These are phyloP conservation scores for Geotrichum klebahnii DNA, from an alignment of 1,139 yeast genomes.

Conservation along the genomic window DNA sequence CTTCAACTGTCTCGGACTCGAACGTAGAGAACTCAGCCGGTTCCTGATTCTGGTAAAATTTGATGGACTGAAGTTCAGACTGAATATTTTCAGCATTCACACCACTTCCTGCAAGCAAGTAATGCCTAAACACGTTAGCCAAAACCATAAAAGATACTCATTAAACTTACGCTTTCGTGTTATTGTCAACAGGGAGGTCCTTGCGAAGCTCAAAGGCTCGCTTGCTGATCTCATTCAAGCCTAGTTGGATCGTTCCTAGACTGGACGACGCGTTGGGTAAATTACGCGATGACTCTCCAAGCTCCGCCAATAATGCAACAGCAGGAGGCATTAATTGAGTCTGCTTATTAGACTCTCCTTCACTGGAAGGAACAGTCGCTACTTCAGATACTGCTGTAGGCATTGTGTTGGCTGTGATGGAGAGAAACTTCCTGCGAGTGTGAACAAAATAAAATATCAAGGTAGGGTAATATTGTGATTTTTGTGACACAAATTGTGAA, in stretches of 20 bases:
- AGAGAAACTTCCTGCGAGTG: neutral
- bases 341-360: neutral
- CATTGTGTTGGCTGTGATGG: neutral
- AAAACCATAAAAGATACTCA: neutral
- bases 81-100: constrained; percentile 84
- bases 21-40: constrained; percentile 23
- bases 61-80: constrained; percentile 46
- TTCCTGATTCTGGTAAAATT: constrained; percentile 30
- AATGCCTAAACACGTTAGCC: constrained; percentile 45
- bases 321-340: constrained; percentile 36
- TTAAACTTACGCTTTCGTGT: constrained; percentile 60
- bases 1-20: constrained; percentile 30
- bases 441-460: neutral
- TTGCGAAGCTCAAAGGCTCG: constrained; percentile 62
- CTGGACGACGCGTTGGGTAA: constrained; percentile 63
- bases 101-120: constrained; percentile 84
- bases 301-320: constrained; percentile 50
- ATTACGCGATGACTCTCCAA: constrained; percentile 65
- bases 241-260: constrained; percentile 68
- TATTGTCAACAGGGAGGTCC: constrained; percentile 45
- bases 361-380: neutral
- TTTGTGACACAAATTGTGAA: neutral
- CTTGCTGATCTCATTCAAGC: constrained; percentile 71
- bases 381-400: neutral
- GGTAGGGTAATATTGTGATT: constrained; percentile 6